phyloP scores from a whole-genome alignment of 2,329 filamentous ascomycete species.

The Ceratocystis variospora region DNA sequence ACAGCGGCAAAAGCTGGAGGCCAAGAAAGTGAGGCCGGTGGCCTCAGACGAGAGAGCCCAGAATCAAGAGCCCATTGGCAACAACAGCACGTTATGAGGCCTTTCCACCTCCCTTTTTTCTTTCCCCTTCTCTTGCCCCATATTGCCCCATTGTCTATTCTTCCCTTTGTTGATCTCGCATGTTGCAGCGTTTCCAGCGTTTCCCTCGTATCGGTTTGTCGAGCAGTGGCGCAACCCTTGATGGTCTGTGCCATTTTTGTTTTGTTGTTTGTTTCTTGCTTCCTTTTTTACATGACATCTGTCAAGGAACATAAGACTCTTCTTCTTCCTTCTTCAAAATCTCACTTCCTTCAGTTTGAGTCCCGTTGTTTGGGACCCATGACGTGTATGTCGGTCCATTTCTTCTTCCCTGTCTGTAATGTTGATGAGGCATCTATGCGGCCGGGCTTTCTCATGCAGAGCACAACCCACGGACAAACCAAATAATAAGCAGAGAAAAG shows the following conservation, averaged over 20 bases:
- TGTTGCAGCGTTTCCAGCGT: not conserved
- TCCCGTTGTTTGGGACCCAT: not conserved
- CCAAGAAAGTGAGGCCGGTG: not conserved
- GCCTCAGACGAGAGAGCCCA: not conserved
- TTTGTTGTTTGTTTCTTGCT: conserved; percentile 5
- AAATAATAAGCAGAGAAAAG: not conserved
- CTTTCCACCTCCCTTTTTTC: not conserved
- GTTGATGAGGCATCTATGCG: not conserved
- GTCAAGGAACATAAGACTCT: not conserved
- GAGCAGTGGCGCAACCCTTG: not conserved
- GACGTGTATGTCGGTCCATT: not conserved
- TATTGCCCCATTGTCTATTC: not conserved
- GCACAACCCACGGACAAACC: not conserved
- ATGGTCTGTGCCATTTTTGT: not conserved
- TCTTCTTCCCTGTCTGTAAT: not conserved
- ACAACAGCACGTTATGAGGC: not conserved
- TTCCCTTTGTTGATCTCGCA: not conserved
- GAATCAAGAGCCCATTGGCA: not conserved
- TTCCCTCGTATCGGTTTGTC: not conserved
- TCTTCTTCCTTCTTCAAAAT: not conserved
- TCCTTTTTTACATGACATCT: not conserved
- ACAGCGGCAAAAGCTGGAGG: conserved; percentile 18
- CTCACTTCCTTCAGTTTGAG: not conserved
- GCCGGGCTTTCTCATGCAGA: conserved; percentile 1
- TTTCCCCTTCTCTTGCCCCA: not conserved